Evolutionary conservation across 345 rosid species (phyloP), one percentile per base, ranked within the genome.

Genomic region (Pistacia integerrima): DNA sequence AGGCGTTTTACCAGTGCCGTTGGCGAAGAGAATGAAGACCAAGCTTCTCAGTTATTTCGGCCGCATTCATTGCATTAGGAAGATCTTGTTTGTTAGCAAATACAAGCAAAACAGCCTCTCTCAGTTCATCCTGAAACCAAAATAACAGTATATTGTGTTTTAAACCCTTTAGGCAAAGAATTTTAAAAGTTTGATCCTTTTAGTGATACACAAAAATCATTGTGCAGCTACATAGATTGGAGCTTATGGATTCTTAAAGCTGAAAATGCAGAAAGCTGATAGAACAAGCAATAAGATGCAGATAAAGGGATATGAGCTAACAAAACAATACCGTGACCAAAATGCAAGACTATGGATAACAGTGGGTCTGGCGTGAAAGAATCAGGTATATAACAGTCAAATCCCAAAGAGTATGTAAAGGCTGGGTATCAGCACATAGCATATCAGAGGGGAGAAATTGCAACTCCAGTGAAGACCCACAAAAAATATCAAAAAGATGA

Each of bases 21-120:
- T 94, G 97, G 60, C 97, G 94, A 69, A 93, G 93, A 78, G 98
- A 93, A 79, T 93, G 97, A 77, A 91, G 94, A 28, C 97, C 97
- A 79, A 93, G 98, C 89, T 92, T 93, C 78, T 93, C 97, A 74
- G 97, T 92, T 79, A 93, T 93, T 77, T 93, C 97, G 35, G 97
- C 97, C 70, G 98, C 97, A 82, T 93, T 92, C 98, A 93, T 93
- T 75, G 98, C 98, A 75, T 92, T 92, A 11, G 93, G 97, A 86
- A 94, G 97, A 87, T 93, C 98, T 83, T 92, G 94, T 75, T 92
- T 93, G 92, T 94, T 92, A 17, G 98, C 95, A 82, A 92, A 92
- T 64, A 94, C 98, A 63, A 94, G 95, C 81, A 94, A 85, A 70
- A 92, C 94, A 75, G 94, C 97, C 80, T 90, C 95, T 75, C 95